Conservation (phyloP, 768 basidiomycete genomes). For the Holtermannia corniformis region DNA sequence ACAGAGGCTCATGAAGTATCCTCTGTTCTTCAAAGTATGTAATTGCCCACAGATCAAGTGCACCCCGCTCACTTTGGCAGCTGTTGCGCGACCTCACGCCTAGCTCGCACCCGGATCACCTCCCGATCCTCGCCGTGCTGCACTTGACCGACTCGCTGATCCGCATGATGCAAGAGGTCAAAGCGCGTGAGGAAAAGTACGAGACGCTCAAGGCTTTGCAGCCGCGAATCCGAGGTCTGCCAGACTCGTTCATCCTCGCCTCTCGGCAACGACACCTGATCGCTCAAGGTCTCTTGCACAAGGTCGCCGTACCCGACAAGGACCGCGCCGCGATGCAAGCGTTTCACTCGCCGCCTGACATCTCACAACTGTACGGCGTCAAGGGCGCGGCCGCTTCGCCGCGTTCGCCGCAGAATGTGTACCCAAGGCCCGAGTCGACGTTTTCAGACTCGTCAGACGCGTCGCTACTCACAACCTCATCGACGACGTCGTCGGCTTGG, state of each 20-base stretch:
- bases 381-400: too few relatives aligned
- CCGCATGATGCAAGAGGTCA: slow-evolving; percentile 72
- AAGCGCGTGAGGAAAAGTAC: slow-evolving; percentile 76
- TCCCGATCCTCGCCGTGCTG: slow-evolving; percentile 53
- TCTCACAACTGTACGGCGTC: too few relatives aligned
- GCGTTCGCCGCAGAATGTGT: too few relatives aligned
- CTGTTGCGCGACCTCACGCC: slow-evolving; percentile 61
- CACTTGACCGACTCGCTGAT: slow-evolving; percentile 63
- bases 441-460: too few relatives aligned
- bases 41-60: slow-evolving; percentile 4
- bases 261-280: too few relatives aligned
- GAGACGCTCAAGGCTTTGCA: slow-evolving; percentile 58
- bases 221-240: slow-evolving; percentile 53
- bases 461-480: too few relatives aligned
- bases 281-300: too few relatives aligned
- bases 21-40: slow-evolving; percentile 62
- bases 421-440: too few relatives aligned
- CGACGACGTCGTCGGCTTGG: too few relatives aligned
- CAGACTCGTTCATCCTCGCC: slow-evolving; percentile 51
- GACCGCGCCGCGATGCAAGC: too few relatives aligned
- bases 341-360: too few relatives aligned
- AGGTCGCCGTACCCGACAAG: too few relatives aligned
- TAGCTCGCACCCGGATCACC: slow-evolving; percentile 59
- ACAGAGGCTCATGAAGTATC: slow-evolving; percentile 60
- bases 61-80: slow-evolving; percentile 44